Base-by-base conservation (phyloP, 345 rosid genomes). In the Murraya koenigii region DNA sequence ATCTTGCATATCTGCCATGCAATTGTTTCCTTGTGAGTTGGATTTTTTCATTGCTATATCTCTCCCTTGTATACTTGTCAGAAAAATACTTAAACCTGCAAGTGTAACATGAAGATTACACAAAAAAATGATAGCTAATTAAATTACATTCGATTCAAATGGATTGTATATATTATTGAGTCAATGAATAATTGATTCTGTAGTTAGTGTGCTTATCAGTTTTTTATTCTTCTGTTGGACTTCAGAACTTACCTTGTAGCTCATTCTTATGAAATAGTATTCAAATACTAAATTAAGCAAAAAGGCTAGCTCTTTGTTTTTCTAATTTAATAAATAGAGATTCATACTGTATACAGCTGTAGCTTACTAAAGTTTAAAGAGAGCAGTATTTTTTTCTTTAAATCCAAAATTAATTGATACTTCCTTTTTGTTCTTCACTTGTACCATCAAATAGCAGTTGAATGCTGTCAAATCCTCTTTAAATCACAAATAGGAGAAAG, bases 341-440 rank as follows among this genome's bases (percentile, higher is more conserved):
- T 69, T 33, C 32, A 6, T 56, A 22, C n/a, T 55, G 61, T 10
- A 72, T 33, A 9, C 13, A 10, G 39, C 67, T 63, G 67, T 8
- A 35, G 69, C 75, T 55, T 71, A n/a, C 52, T 35, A 6, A 58
- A 56, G n/a, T 65, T 72, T 54, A 35, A 36, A n/a, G 65, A 20
- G 11, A 33, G 23, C 22, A 33, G 2, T 19, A 8, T 23, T 10
- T 6, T 38, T 15, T 58, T 60, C 59, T 9, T 26, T 58, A 25
- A 52, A 26, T 44, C 17, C 49, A 52, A 22, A 49, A 70, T n/a
- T 35, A 58, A 35, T n/a, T 25, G 61, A 35, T 19, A 25, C 35
- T 73, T 59, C 25, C 49, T 71, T 35, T 55, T 3, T 59, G n/a
- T 73, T 72, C 75, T 54, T 35, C 75, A 56, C 49, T 35, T 71